Conservation (phyloP, 495 filamentous ascomycete species). For the Penicillium atrosanguineum region DNA sequence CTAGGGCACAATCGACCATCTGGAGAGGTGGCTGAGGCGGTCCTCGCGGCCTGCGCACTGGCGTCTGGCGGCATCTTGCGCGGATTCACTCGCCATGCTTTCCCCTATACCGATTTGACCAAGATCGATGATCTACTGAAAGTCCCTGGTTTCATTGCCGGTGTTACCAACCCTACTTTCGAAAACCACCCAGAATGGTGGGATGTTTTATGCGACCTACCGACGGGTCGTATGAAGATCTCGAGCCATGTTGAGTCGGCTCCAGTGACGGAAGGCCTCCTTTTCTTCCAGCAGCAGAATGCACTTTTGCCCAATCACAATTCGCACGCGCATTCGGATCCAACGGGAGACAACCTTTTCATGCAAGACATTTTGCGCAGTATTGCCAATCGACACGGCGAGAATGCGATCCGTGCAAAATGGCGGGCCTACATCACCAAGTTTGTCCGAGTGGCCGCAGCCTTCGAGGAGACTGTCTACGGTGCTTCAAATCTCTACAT, state of each 20-base stretch:
- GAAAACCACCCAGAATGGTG: conserved; percentile 96
- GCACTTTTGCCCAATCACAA: conserved; percentile 49
- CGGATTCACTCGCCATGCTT: conserved; percentile 96
- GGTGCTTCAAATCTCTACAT: conserved; percentile 89
- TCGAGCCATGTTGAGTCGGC: conserved; percentile 75
- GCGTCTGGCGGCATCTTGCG: conserved; percentile 92
- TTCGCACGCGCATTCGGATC: conserved; percentile 52
- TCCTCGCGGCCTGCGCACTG: conserved; percentile 88
- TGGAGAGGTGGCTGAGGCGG: conserved; percentile 91
- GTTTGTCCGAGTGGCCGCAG: conserved; percentile 87
- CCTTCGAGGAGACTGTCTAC: conserved; percentile 93
- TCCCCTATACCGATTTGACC: conserved; percentile 96
- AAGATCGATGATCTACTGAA: conserved; percentile 96
- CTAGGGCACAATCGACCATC: conserved; percentile 92
- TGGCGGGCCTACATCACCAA: conserved; percentile 87
- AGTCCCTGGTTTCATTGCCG: conserved; percentile 96
- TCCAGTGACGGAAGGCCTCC: conserved; percentile 72
- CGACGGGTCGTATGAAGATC: conserved; percentile 91
- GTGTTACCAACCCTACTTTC: conserved; percentile 96
- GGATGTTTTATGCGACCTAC: conserved; percentile 93
- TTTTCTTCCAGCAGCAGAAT: conserved; percentile 83
- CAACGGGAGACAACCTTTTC: conserved; percentile 86
- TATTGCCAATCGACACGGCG: conserved; percentile 82
- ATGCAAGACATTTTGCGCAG: conserved; percentile 81
- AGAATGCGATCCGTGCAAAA: conserved; percentile 84